A percentile compares a stretch with the other conserved stretches of the same genome.
Conservation (phyloP, 2,329 filamentous ascomycete genomes). For the Bipolaris oryzae region DNA sequence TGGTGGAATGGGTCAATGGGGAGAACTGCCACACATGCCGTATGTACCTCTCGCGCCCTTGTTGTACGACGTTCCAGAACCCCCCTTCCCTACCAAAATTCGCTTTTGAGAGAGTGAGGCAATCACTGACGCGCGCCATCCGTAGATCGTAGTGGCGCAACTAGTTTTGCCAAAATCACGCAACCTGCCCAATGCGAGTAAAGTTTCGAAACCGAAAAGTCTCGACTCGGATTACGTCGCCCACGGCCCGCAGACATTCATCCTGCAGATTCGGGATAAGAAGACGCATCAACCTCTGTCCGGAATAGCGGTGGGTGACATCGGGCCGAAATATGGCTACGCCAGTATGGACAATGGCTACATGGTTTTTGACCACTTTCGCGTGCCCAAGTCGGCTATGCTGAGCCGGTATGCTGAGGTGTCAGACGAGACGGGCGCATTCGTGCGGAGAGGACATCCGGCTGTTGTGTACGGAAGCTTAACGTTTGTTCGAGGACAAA, state of each 20-base stretch:
- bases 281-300: slow-evolving; percentile 55
- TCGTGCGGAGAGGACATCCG: slow-evolving; percentile 55
- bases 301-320: slow-evolving; percentile 60
- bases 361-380: slow-evolving; percentile 58
- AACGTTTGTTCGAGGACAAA: slow-evolving; percentile 56
- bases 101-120: too few relatives aligned
- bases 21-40: slow-evolving; percentile 60
- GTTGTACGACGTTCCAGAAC: slow-evolving; percentile 13
- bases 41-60: slow-evolving; percentile 22
- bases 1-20: slow-evolving; percentile 63
- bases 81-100: slow-evolving; percentile 10
- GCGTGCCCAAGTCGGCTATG: slow-evolving; percentile 57
- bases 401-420: slow-evolving; percentile 57
- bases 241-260: slow-evolving; percentile 60
- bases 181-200: slow-evolving; percentile 2
- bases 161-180: slow-evolving; percentile 50
- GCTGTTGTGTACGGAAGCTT: slow-evolving; percentile 59
- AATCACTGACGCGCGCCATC: slow-evolving; percentile 12
- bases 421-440: slow-evolving; percentile 53
- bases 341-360: slow-evolving; percentile 61
- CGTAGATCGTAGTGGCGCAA: slow-evolving; percentile 59
- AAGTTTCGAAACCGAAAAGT: slow-evolving; percentile 19
- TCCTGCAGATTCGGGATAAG: slow-evolving; percentile 59
- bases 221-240: slow-evolving; percentile 43
- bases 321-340: slow-evolving; percentile 63